Conservation (phyloP, 495 filamentous ascomycete genomes). For the Podospora australis region DNA sequence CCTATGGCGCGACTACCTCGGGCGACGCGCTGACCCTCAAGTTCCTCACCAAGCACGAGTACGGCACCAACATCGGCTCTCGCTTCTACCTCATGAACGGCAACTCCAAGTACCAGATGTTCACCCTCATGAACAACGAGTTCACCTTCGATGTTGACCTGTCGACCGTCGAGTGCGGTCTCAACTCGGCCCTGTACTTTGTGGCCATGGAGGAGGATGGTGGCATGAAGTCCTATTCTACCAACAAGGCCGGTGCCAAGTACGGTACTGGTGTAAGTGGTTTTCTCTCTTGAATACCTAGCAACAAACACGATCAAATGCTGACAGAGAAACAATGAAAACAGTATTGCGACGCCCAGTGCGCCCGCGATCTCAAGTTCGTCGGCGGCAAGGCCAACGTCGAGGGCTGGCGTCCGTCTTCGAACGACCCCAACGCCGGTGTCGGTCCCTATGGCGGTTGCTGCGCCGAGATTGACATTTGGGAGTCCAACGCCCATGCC, state of each 20-base stretch:
- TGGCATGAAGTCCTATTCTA: slow-evolving; percentile 42
- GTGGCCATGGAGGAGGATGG: slow-evolving; percentile 53
- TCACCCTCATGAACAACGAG: slow-evolving; percentile 51
- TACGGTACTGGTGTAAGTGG: slow-evolving; percentile 49
- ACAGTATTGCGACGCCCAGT: slow-evolving; percentile 53
- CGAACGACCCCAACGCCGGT: slow-evolving; percentile 51
- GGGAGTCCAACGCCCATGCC: slow-evolving; percentile 58
- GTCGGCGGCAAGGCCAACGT: slow-evolving; percentile 52
- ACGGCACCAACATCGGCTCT: slow-evolving; percentile 48
- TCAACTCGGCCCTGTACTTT: slow-evolving; percentile 56
- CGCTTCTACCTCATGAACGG: slow-evolving; percentile 53
- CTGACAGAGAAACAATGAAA: slow-evolving; percentile 1
- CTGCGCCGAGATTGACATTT: slow-evolving; percentile 72
- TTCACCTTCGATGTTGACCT: slow-evolving; percentile 57
- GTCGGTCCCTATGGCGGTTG: slow-evolving; percentile 46
- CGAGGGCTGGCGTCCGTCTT: slow-evolving; percentile 38
- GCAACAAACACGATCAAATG: neutral
- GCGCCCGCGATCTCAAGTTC: slow-evolving; percentile 49
- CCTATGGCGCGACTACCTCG: slow-evolving; percentile 43
- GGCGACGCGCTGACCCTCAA: slow-evolving; percentile 44
- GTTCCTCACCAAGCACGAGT: slow-evolving; percentile 54
- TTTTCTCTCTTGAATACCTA: neutral
- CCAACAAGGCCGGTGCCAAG: slow-evolving; percentile 54
- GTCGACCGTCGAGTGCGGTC: slow-evolving; percentile 43
- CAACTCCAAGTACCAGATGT: slow-evolving; percentile 50